Base-by-base conservation (phyloP, 441 rosid species). In the California macrophylla region DNA sequence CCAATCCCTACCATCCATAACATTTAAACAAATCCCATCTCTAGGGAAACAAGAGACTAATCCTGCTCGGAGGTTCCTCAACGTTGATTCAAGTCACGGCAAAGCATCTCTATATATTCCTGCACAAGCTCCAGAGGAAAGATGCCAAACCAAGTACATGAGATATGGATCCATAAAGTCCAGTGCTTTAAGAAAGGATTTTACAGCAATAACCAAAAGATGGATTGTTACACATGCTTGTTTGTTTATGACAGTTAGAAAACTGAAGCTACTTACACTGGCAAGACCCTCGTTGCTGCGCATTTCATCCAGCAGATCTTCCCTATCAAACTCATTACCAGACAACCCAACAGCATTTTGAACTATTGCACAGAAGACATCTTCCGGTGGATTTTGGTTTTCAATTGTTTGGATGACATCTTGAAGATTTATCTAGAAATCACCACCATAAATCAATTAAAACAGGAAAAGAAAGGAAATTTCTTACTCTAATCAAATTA, bases 51-150 rank as follows among this genome's bases (percentile, higher is more conserved):
- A 40, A 77, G 40, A 40, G 61, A 28, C 76, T 42, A 34, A 32
- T 79, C 79, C 32, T 30, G 77, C 50, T 74, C 67, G 18, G 72
- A 80, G 74, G 81, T 74, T 34, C 75, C 79, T 73, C 78, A 67
- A 58, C 77, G 65, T 38, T 84, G 78, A 18, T 64, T 26, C 18
- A 92, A 24, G 61, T 89, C 91, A 10, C 68, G 81, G 73, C 64
- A 82, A 64, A 91, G 84, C 82, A 91, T 70, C 81, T 85, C 86
- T 1, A 75, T 70, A 58, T 91, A 89, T 68, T 89, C 93, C 97
- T 91, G 88, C 68, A 75, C 23, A 68, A 40, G 61, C 42, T 21
- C 12, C 2, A 0, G 29, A 54, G 30, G 7, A 54, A 36, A 62
- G 10, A 25, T 2, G n/a, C 3, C 34, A 3, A 26, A 21, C 3